These are phyloP conservation scores for Plectosphaerella sp. DNA, from an alignment of 2,329 filamentous ascomycete genomes.

Conservation along the genomic window DNA sequence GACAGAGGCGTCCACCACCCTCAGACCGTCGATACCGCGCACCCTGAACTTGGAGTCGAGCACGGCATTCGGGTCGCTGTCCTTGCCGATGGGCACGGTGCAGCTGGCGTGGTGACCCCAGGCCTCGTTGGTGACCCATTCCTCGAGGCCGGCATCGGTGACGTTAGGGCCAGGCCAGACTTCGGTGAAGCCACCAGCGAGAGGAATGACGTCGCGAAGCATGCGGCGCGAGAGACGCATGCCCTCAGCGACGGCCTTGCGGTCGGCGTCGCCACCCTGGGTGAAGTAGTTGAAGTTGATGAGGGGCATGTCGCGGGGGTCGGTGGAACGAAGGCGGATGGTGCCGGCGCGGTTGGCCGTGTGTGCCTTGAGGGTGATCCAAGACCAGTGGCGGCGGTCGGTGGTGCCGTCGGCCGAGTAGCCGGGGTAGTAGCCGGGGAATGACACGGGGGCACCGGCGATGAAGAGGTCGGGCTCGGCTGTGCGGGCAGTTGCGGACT, in stretches of 20 bases:
- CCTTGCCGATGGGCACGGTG: slow-evolving; percentile 51
- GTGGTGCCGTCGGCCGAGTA: slow-evolving; percentile 20
- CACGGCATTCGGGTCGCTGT: slow-evolving; percentile 50
- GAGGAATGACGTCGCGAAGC: slow-evolving; percentile 8
- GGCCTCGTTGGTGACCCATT: slow-evolving; percentile 30
- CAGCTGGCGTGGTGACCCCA: slow-evolving; percentile 56
- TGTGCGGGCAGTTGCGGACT: slow-evolving; percentile 19
- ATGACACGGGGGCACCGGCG: slow-evolving; percentile 20
- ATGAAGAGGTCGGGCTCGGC: slow-evolving; percentile 23
- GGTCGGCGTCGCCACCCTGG: slow-evolving; percentile 26
- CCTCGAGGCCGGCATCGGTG: slow-evolving; percentile 33
- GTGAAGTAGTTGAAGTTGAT: slow-evolving; percentile 55
- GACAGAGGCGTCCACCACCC: slow-evolving; percentile 58
- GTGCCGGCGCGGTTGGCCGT: slow-evolving; percentile 52
- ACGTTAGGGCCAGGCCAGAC: slow-evolving; percentile 31
- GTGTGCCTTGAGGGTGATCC: slow-evolving; percentile 51
- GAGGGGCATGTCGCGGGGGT: slow-evolving; percentile 54
- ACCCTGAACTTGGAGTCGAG: slow-evolving; percentile 55
- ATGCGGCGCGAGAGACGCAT: neutral
- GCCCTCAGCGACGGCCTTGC: slow-evolving; percentile 40
- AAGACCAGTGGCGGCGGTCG: slow-evolving; percentile 29
- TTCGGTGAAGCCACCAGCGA: slow-evolving; percentile 20
- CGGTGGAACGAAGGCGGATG: slow-evolving; percentile 49
- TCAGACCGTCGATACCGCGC: slow-evolving; percentile 45
- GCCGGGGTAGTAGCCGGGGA: slow-evolving; percentile 22